Base-by-base conservation (phyloP, 768 basidiomycete genomes). In the Russula foetens region DNA sequence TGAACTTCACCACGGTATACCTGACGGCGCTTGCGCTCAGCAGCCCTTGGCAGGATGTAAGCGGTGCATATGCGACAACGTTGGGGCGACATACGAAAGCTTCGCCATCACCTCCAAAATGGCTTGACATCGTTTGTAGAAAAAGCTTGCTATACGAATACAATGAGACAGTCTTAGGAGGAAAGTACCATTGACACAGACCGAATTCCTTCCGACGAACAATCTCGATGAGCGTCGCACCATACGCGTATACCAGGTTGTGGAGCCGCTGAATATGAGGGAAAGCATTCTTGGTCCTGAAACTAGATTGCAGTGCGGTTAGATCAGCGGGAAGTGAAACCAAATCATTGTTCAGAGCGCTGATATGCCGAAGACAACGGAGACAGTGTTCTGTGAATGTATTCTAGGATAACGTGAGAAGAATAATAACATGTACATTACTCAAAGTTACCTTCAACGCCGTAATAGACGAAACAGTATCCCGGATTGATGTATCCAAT, bases 201-300 rank as follows among this genome's bases (percentile, higher is more conserved):
- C 92, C 79, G 71, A 96, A 97, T 69, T 96, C 92, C 67, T 91
- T 91, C 56, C 96, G 78, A 59, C 96, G 79, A 2, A 95, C 90
- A 31, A 98, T 84, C 72, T 98, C 96, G 19, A 94, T 80, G 9
- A 97, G 81, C 0, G 93, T 92, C 1, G 91, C 90, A 0, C 90
- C 89, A 71, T 98, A 98, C 0, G 91, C 92, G 68, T 92, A 94
- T 0, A 95, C 71, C 83, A 98, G 90, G 57, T 81, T 85, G 69
- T 96, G 93, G 45, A 98, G 75, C 19, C 96, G 80, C 52, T 88
- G 83, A 15, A 98, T 88, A 72, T 98, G 93, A n/a, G 87, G 80
- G 69, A 98, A 98, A 60, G 87, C 88, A 31, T 84, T 90, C 68
- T 76, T 90, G 79, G 58, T 77, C 73, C 87, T 79, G 65, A 95